Percentiles rank a stretch among this genome's conserved stretches.
Evolutionary conservation across 2,329 filamentous ascomycete genomes (phyloP).

Genomic region (Apiospora sp.): DNA sequence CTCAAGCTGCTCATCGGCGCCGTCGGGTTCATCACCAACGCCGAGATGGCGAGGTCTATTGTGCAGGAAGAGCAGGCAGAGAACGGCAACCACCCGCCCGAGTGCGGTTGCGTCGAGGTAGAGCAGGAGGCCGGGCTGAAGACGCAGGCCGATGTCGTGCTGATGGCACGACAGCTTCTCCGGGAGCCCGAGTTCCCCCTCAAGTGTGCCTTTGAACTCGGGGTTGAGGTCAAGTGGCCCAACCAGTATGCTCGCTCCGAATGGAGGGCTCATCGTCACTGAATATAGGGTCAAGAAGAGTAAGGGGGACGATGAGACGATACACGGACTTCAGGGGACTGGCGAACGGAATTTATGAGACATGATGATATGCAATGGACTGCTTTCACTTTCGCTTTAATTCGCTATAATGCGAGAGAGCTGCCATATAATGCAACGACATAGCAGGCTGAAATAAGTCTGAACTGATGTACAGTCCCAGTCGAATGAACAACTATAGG

Average conservation of each 20-base stretch:
- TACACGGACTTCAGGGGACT: neutral
- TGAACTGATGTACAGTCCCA: neutral
- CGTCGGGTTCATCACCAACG: constrained; percentile 77
- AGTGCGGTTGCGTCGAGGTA: constrained; percentile 50
- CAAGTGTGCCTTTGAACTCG: constrained; percentile 75
- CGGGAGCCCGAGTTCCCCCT: constrained; percentile 83
- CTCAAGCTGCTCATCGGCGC: constrained; percentile 70
- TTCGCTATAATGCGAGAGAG: neutral
- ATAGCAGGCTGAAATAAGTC: neutral
- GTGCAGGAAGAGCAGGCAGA: constrained; percentile 56
- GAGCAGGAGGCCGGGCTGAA: constrained; percentile 48
- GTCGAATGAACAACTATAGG: neutral
- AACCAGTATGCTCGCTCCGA: constrained; percentile 65
- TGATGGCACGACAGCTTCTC: constrained; percentile 80
- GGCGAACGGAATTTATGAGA: neutral
- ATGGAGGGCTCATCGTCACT: constrained; percentile 40
- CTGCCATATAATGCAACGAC: neutral
- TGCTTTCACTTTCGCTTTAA: neutral
- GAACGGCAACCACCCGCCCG: constrained; percentile 44
- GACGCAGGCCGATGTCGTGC: constrained; percentile 71
- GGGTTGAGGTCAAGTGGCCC: constrained; percentile 74
- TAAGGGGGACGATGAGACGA: neutral
- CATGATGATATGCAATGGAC: neutral
- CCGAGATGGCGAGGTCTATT: constrained; percentile 68
- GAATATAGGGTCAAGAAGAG: constrained; percentile 28